A percentile compares a stretch with the other conserved stretches of the same genome.
phyloP scores from a whole-genome alignment of 1,284 basidiomycete genomes.

The Chondrostereum purpureum region DNA sequence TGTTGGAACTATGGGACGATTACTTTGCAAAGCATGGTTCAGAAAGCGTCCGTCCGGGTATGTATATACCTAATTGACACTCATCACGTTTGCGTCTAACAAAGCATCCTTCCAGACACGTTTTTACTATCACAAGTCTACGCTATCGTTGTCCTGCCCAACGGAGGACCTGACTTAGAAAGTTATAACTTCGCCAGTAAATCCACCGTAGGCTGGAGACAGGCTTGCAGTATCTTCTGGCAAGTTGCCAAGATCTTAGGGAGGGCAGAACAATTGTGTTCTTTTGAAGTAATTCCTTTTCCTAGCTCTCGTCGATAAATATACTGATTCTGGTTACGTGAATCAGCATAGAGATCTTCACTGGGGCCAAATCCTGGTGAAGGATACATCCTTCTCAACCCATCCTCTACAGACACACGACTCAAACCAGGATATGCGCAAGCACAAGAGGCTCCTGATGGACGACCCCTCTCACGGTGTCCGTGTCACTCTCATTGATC shows the following conservation, averaged over 20 bases:
- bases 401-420: slow-evolving; percentile 25
- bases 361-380: slow-evolving; percentile 94
- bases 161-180: slow-evolving; percentile 89
- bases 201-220: slow-evolving; percentile 64
- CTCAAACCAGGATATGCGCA: slow-evolving; percentile 18
- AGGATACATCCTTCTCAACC: slow-evolving; percentile 30
- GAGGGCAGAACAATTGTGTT: slow-evolving; percentile 69
- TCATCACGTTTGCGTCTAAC: not conserved
- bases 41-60: slow-evolving; percentile 84
- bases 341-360: slow-evolving; percentile 97
- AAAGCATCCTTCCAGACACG: slow-evolving; percentile 33
- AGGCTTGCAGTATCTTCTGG: slow-evolving; percentile 87
- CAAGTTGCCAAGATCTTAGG: slow-evolving; percentile 77
- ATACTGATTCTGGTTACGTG: slow-evolving; percentile 1
- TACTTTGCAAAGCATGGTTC: slow-evolving; percentile 69
- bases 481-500: slow-evolving; percentile 84
- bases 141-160: slow-evolving; percentile 81
- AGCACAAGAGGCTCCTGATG: slow-evolving; percentile 34
- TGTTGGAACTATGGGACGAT: slow-evolving; percentile 84
- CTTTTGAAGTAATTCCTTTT: slow-evolving; percentile 73
- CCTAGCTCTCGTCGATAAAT: slow-evolving; percentile 3
- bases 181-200: slow-evolving; percentile 59
- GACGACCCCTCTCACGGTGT: slow-evolving; percentile 59
- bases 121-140: slow-evolving; percentile 76
- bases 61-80: slow-evolving; percentile 16